A percentile compares a stretch with the other conserved stretches of the same genome.
Evolutionary conservation across 768 basidiomycete species (phyloP).

Genomic region (Tylopilus rubrobrunneus): DNA sequence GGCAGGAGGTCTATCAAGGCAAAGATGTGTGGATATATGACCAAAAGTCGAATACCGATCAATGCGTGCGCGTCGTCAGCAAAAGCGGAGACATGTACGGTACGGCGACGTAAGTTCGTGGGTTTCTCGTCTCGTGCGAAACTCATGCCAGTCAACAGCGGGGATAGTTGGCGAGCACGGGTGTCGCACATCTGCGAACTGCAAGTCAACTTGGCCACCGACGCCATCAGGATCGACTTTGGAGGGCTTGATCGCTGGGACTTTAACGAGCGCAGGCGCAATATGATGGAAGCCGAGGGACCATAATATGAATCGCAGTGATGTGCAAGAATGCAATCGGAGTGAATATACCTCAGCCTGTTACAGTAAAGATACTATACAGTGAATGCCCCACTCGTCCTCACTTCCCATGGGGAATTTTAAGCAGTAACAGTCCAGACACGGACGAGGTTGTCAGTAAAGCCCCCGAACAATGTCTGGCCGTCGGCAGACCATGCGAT

Average conservation of each 20-base stretch:
- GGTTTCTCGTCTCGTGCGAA: background rate
- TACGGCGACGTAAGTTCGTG: constrained; percentile 65
- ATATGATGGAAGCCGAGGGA: constrained; percentile 52
- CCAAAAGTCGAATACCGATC: constrained; percentile 57
- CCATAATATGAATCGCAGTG: background rate
- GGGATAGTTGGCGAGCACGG: constrained; percentile 77
- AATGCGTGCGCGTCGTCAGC: constrained; percentile 63
- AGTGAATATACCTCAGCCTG: constrained; percentile 19
- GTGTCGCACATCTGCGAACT: constrained; percentile 69
- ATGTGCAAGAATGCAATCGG: constrained; percentile 9
- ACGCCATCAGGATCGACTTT: constrained; percentile 67
- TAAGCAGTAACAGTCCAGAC: constrained; percentile 80
- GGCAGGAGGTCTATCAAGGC: constrained; percentile 73
- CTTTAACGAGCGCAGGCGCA: constrained; percentile 55
- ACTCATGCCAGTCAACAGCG: constrained; percentile 40
- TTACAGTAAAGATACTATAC: constrained; percentile 26
- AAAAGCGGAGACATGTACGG: constrained; percentile 64
- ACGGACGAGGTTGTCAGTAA: constrained; percentile 91
- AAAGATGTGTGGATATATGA: constrained; percentile 77
- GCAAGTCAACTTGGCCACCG: constrained; percentile 59
- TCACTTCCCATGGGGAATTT: constrained; percentile 23
- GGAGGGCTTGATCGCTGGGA: constrained; percentile 77
- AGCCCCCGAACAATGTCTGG: constrained; percentile 95
- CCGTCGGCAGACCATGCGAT: constrained; percentile 99
- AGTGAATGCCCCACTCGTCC: constrained; percentile 10